Percentiles rank a stretch among this genome's conserved stretches.
phyloP scores from a whole-genome alignment of 1,284 basidiomycete species.

The Marasmius sp. region DNA sequence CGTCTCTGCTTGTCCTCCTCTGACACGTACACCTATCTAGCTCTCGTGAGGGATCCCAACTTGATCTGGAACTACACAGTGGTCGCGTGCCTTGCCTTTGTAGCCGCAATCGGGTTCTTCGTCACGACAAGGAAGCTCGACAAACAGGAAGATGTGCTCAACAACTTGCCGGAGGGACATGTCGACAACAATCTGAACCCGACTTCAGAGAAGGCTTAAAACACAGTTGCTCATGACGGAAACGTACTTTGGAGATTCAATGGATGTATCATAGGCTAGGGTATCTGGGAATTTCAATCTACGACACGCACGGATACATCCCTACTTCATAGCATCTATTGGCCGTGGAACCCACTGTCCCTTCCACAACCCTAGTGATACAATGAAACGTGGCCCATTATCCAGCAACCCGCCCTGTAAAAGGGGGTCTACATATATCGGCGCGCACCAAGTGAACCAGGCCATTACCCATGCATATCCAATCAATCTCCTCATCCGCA shows the following conservation, averaged over 20 bases:
- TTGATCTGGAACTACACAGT: constrained; percentile 34
- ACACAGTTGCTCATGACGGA: not conserved
- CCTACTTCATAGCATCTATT: no score
- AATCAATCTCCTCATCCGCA: not conserved
- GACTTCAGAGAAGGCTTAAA: not conserved
- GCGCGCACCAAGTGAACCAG: not conserved
- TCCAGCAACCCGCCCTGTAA: not conserved
- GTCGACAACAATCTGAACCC: not conserved
- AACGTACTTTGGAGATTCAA: not conserved
- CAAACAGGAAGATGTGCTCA: not conserved
- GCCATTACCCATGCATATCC: not conserved
- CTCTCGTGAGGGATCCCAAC: constrained; percentile 34
- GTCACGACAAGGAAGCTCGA: not conserved
- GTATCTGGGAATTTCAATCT: no score
- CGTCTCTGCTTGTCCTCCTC: constrained; percentile 28
- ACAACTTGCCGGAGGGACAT: not conserved
- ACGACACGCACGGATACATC: no score
- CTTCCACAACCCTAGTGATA: not conserved
- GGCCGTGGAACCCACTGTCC: not conserved
- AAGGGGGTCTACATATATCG: not conserved
- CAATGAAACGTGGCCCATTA: not conserved
- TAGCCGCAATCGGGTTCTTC: constrained; percentile 1
- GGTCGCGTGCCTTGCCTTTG: constrained; percentile 23
- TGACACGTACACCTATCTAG: constrained; percentile 14
- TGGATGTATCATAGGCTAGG: no score